Evolutionary conservation across 257 asterid species (phyloP).

Genomic region (Rubia yunnanensis): DNA sequence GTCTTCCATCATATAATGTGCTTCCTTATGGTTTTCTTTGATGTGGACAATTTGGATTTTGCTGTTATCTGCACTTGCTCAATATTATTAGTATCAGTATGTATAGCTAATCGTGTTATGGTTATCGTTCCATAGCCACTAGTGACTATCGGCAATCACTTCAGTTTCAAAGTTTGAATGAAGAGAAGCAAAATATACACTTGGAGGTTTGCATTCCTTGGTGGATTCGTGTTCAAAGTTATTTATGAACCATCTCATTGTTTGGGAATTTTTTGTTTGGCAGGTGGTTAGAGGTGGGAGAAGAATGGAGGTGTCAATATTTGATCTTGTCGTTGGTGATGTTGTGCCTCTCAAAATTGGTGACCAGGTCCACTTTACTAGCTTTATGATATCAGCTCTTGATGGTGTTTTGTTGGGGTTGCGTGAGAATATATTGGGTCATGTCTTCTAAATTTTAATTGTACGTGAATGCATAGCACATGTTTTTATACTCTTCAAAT

Average conservation of each 20-base stretch:
- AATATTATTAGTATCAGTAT: background rate
- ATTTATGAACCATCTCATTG: background rate
- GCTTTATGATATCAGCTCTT: slow-evolving; percentile 2
- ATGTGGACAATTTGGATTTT: background rate
- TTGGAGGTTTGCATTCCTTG: slow-evolving; percentile 56
- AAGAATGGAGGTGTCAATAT: slow-evolving; percentile 67
- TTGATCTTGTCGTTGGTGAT: slow-evolving; percentile 90
- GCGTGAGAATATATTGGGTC: background rate
- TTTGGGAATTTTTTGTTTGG: background rate
- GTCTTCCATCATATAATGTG: background rate
- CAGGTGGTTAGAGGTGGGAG: slow-evolving; percentile 90
- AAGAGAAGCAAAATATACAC: slow-evolving; percentile 93
- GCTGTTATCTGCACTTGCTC: background rate
- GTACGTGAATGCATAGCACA: slow-evolving; percentile 37
- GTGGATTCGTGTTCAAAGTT: background rate
- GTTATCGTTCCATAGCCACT: slow-evolving; percentile 42
- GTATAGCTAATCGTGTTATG: background rate
- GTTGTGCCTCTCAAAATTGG: slow-evolving; percentile 91
- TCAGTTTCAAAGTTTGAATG: slow-evolving; percentile 87
- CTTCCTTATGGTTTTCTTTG: background rate
- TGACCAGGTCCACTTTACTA: slow-evolving; percentile 58
- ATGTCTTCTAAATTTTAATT: slow-evolving; percentile 30
- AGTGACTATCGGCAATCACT: slow-evolving; percentile 96
- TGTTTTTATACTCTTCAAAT: slow-evolving; percentile 13
- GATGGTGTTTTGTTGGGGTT: background rate